Evolutionary conservation across 208 protist genomes (phyloP), one percentile per base, ranked within the genome.

Genomic region (Acanthamoeba pearcei): DNA sequence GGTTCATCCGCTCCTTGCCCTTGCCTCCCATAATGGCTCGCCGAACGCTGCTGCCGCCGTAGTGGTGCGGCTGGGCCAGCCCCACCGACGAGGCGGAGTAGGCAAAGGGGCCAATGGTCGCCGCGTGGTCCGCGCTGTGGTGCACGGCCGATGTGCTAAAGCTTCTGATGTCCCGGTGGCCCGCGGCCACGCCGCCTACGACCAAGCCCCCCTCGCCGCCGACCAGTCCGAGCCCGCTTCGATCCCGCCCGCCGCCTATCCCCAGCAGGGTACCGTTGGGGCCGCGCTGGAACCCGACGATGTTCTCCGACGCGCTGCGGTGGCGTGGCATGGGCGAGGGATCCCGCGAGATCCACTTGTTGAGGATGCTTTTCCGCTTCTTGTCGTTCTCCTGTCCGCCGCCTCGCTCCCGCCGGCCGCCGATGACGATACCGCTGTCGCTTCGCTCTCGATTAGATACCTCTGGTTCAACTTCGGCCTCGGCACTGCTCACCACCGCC

Each of bases 321-420:
- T 13, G 13, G 76, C 76, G 76, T 2, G 76, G 76, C 8, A 32
- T 2, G 27, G 86, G 60, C 3, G 83, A 42, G 53, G 83, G 83
- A 9, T 92, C 86, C 29, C 66, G 57, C 9, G 86, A 55, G 53
- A 68, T 92, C 86, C 86, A 92, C 46, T 76, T 92, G 86, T 66
- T 92, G 62, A 92, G 86, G 38, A 78, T 68, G 38, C 66, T 53
- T 15, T 92, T 92, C 62, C 86, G 32, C 86, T 92, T 85, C 49
- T 57, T 51, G 9, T 85, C 76, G 76, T 85, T 68, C 76, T 85
- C 76, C n/a, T 78, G 70, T 8, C 32, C n/a, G 29, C 38, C 32
- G 70, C 66, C 66, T 24, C 66, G 32, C 12, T 80, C 70, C 29
- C 70, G 27, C 29, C 38, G n/a, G 17, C 70, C 70, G 32, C 35